Base-by-base conservation (phyloP, 1,284 basidiomycete species). In the Malassezia slooffiae region DNA sequence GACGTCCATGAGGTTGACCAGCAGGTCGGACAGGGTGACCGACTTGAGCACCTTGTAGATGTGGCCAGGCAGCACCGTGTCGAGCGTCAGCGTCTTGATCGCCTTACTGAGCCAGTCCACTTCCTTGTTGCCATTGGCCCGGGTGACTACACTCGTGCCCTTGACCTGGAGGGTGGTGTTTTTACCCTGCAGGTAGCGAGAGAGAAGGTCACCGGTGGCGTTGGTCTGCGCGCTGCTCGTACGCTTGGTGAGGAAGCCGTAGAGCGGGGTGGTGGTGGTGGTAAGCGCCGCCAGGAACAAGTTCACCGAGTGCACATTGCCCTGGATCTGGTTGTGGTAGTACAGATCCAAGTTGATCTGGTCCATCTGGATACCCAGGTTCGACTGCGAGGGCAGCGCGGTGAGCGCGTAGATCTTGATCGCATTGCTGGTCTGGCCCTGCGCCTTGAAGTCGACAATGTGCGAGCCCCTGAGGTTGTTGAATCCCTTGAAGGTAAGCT, bases 301-400 rank as follows among this genome's bases (percentile, higher is more conserved):
- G 45, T 75, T 70, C 21, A 44, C 51, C 49, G 66, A 55, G 32
- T 55, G 37, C 58, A 71, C 11, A 72, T 35, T 74, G 70, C 38
- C 83, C 70, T 34, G 78, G 35, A 57, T 50, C 20, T 48, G 57
- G 22, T 54, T 53, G 49, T 54, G 43, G 53, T 57, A 64, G 50
- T 41, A 83, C 70, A 75, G 72, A 44, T 77, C 72, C 72, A 85
- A 85, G 13, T 74, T 75, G 33, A 80, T 79, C 3, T 76, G 78
- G 27, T 82, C 83, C 28, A 85, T 72, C 56, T 82, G 75, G 51
- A 85, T 82, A 27, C 82, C 81, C 28, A 85, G 70, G 55, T 83
- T 79, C 76, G 71, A 52, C 26, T 77, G 74, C 15, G 80, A 83
- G 1, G 81, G 80, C 52, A 85, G 84, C 9, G 70, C 46, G 0